Percentiles rank a stretch among this genome's conserved stretches.
Evolutionary conservation across 2,329 filamentous ascomycete genomes (phyloP).

Genomic region (Chaetomium sp.): DNA sequence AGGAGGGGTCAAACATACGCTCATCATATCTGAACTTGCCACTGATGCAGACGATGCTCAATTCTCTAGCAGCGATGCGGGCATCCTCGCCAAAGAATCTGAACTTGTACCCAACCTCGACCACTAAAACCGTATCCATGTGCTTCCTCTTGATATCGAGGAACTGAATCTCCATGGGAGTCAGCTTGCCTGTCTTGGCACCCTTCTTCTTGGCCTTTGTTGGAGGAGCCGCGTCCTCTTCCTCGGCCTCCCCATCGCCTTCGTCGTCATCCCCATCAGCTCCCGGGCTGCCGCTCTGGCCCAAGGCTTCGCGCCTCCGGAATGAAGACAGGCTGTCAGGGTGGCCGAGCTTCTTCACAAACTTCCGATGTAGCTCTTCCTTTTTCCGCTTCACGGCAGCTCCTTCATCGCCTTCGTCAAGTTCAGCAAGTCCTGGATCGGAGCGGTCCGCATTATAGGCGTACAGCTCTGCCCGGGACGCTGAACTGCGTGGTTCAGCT

Average conservation of each 20-base stretch:
- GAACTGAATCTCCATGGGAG: slow-evolving; percentile 89
- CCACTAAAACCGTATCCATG: slow-evolving; percentile 80
- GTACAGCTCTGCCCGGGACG: slow-evolving; percentile 45
- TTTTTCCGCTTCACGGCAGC: slow-evolving; percentile 50
- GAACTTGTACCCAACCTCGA: slow-evolving; percentile 98
- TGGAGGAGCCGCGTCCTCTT: slow-evolving; percentile 45
- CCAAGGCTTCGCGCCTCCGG: slow-evolving; percentile 51
- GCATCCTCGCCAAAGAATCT: slow-evolving; percentile 96
- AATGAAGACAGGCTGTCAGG: slow-evolving; percentile 71
- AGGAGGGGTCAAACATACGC: slow-evolving; percentile 41
- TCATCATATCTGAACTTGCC: slow-evolving; percentile 94
- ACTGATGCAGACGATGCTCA: slow-evolving; percentile 94
- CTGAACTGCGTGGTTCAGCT: slow-evolving; percentile 20
- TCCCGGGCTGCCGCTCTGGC: slow-evolving; percentile 46
- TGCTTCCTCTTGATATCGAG: slow-evolving; percentile 90
- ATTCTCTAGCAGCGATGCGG: slow-evolving; percentile 75
- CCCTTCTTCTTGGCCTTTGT: slow-evolving; percentile 60
- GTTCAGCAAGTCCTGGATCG: slow-evolving; percentile 30
- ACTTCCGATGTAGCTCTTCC: slow-evolving; percentile 70
- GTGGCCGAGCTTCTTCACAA: slow-evolving; percentile 83
- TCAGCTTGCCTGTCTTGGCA: slow-evolving; percentile 68
- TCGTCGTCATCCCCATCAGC: slow-evolving; percentile 50
- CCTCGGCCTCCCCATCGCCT: slow-evolving; percentile 51
- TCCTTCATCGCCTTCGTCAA: slow-evolving; percentile 36
- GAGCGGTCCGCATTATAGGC: slow-evolving; percentile 42